Evolutionary conservation across 176 grass and related monocot genomes (phyloP).

Genomic region (Themeda triandra): DNA sequence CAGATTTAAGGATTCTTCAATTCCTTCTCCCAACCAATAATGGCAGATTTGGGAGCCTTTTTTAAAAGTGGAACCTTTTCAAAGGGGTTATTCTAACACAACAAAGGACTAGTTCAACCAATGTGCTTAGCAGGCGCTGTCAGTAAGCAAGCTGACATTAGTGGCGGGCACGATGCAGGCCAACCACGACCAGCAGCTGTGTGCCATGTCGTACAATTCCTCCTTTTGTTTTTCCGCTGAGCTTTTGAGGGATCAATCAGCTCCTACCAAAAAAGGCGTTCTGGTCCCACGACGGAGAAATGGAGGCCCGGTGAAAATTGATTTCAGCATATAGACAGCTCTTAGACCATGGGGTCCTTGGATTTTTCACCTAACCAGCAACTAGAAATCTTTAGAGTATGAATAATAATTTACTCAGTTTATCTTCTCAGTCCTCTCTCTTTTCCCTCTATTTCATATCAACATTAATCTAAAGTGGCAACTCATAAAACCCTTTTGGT

Average conservation of each 20-base stretch:
- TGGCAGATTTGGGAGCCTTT: not conserved
- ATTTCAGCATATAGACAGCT: not conserved
- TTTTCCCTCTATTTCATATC: too few species aligned
- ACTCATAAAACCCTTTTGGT: too few species aligned
- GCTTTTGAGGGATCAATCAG: not conserved
- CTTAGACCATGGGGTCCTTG: not conserved
- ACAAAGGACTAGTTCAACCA: not conserved
- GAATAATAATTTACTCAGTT: not conserved
- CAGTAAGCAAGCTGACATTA: constrained; percentile 23
- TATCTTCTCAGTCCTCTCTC: too few species aligned
- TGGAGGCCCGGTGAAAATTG: not conserved
- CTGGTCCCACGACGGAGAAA: not conserved
- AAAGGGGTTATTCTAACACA: not conserved
- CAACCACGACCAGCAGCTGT: constrained; percentile 19
- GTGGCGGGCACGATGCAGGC: constrained; percentile 11
- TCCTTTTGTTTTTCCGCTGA: not conserved
- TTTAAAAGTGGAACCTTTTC: not conserved
- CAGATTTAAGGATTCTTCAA: not conserved
- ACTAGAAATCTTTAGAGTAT: not conserved
- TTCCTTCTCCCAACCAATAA: constrained; percentile 18
- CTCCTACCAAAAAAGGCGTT: not conserved
- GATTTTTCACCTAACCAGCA: not conserved
- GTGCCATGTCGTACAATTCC: constrained; percentile 8
- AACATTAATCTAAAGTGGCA: too few species aligned
- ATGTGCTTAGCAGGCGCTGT: not conserved